Conservation (phyloP, 805 yeast genomes). For the Lipomyces orientalis region DNA sequence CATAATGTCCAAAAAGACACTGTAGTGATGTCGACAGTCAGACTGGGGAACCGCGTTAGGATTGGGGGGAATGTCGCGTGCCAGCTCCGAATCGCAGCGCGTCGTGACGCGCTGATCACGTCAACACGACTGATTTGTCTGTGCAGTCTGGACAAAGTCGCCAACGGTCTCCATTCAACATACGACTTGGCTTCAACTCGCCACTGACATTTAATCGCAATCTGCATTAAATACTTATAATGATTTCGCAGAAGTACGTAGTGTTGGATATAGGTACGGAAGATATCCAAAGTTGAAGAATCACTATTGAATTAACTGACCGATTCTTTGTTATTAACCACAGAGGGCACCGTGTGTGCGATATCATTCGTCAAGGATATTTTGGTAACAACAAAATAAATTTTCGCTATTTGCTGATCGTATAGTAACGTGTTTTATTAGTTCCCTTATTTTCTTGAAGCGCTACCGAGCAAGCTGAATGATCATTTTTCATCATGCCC, state of each 20-base stretch:
- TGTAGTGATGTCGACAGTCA: too few relatives aligned
- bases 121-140: too few relatives aligned
- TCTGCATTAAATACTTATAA: not conserved
- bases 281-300: too few relatives aligned
- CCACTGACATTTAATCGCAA: not conserved
- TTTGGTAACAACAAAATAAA: constrained; percentile 45
- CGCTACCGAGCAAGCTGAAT: constrained; percentile 53
- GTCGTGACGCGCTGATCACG: too few relatives aligned
- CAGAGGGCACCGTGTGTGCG: constrained; percentile 94
- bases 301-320: not conserved
- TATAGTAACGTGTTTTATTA: constrained; percentile 44
- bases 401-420: not conserved
- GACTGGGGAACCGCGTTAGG: too few relatives aligned
- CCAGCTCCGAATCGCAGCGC: too few relatives aligned
- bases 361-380: constrained; percentile 83
- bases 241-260: constrained; percentile 13
- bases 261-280: constrained; percentile 21
- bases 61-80: too few relatives aligned
- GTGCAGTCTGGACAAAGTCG: not conserved
- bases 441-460: constrained; percentile 69
- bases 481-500: constrained; percentile 41
- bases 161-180: not conserved
- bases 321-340: constrained; percentile 60
- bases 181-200: not conserved
- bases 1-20: too few relatives aligned